These are phyloP conservation scores for Solanum rostratum DNA, from an alignment of 257 asterid genomes.

Conservation along the genomic window DNA sequence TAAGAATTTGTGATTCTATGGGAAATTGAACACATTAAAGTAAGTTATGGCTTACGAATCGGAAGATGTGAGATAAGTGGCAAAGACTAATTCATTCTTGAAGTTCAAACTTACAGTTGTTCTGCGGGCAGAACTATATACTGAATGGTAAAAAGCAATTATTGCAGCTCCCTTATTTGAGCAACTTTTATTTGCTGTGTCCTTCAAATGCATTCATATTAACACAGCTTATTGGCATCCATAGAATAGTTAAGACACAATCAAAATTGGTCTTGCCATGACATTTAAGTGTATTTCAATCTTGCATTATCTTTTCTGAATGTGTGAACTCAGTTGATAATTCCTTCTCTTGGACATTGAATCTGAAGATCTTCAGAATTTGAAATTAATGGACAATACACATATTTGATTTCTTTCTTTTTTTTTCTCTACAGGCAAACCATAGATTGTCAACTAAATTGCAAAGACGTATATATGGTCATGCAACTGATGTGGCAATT, in stretches of 20 bases:
- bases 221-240: background rate
- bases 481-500: conserved; percentile 59
- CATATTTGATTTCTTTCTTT: background rate
- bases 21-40: background rate
- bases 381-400: background rate
- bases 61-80: background rate
- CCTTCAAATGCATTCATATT: background rate
- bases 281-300: background rate
- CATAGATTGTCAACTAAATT: conserved; percentile 61
- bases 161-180: background rate
- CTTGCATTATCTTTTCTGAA: background rate
- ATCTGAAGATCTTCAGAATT: background rate
- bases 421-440: conserved; percentile 42
- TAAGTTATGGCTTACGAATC: background rate
- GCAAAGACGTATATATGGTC: conserved; percentile 84
- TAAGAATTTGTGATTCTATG: background rate
- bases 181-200: background rate
- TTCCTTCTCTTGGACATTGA: background rate
- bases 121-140: background rate
- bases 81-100: background rate
- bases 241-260: background rate
- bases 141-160: background rate
- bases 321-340: background rate
- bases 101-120: background rate
- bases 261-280: background rate